Evolutionary conservation across 148 eudicot genomes (phyloP).

Genomic region (Polygonum maritimum): DNA sequence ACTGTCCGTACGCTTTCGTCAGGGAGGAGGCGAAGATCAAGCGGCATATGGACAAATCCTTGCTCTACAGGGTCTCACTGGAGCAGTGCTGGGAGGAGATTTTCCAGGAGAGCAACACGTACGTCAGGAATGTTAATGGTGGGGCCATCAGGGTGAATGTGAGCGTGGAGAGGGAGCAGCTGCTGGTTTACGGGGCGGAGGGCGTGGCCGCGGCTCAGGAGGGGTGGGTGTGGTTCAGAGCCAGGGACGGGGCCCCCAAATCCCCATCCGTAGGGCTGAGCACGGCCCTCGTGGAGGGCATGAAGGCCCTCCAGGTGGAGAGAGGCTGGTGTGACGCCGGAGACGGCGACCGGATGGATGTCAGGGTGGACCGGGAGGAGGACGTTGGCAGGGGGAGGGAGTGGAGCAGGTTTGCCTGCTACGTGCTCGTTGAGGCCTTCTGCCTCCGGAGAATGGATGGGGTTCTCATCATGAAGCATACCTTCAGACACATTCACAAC

Average conservation of each 20-base stretch:
- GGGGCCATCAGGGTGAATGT: conserved; percentile 24
- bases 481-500: conserved; percentile 41
- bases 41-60: conserved; percentile 33
- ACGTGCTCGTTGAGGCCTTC: conserved; percentile 56
- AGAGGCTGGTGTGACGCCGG: conserved; percentile 45
- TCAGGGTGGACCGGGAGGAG: conserved; percentile 15
- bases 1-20: conserved; percentile 47
- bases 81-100: conserved; percentile 64
- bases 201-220: conserved; percentile 21
- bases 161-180: conserved; percentile 36
- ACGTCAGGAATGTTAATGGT: neutral
- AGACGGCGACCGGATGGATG: conserved; percentile 20
- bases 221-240: conserved; percentile 32
- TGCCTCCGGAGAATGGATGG: conserved; percentile 56
- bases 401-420: conserved; percentile 51
- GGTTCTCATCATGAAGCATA: conserved; percentile 42
- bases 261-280: conserved; percentile 32
- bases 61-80: conserved; percentile 41
- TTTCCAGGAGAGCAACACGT: conserved; percentile 22
- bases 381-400: conserved; percentile 17
- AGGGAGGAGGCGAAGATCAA: conserved; percentile 37
- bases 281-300: conserved; percentile 38
- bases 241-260: conserved; percentile 4
- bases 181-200: conserved; percentile 35
- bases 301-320: conserved; percentile 42